Base-by-base conservation (phyloP, 2,329 filamentous ascomycete genomes). In the Aspergillus clavatus region DNA sequence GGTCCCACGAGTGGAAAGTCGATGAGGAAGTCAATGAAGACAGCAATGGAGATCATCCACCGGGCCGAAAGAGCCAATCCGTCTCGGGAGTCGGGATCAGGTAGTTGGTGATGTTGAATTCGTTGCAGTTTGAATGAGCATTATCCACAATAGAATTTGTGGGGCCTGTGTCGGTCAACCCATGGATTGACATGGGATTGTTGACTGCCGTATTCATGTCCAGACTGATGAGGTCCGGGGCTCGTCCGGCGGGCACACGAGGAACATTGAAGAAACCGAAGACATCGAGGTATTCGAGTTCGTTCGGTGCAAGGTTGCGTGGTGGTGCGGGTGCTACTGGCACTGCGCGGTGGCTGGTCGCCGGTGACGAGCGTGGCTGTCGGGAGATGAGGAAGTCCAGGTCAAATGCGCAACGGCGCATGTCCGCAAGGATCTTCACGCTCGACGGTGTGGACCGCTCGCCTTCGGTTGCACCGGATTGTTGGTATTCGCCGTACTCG, bases 211-310 rank as follows among this genome's bases (percentile, higher is more conserved):
- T 57, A 3, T 47, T 41, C 4, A 65, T 59, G 21, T 60, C 59
- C n/a, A 63, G 40, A 24, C 54, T 53, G 7, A 43, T 45, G 3
- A 58, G 53, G 18, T 62, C 60, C 8, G 60, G 51, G 1, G 61
- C 59, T 5, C 67, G 59, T 4, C 61, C 45, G 16, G 71, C 67
- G 0, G 79, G 78, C 19, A 95, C 71, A 14, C 89, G 75, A 1
- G 90, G 90, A 45, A 94, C 82, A 62, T 95, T 95, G 75, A 95
- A 96, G 62, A 94, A 95, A 57, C 93, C 88, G 63, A 96, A 95
- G 0, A 95, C 87, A 57, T 95, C 89, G 2, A 95, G 73, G 62
- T 94, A 95, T 63, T 95, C 90, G 3, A 95, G 73, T 60, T 95
- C 89, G 55, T 93, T 88, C 1, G 86, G 80, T 7, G 82, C 86